phyloP scores from a whole-genome alignment of 2,329 filamentous ascomycete genomes.

The Hysterium pulicare region DNA sequence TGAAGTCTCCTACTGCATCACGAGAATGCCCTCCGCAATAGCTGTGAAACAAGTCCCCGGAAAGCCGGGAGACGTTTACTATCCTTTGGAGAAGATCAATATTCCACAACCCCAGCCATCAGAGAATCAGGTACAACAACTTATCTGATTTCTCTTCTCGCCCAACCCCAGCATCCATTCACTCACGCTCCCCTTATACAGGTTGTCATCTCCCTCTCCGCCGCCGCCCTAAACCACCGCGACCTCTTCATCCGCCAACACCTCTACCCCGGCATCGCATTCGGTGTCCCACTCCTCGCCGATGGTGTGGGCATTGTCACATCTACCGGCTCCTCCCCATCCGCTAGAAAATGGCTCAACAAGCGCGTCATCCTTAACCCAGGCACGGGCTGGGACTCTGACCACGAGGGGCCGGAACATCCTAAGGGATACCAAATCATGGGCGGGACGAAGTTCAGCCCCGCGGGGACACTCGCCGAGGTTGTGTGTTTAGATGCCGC shows the following conservation, averaged over 20 bases:
- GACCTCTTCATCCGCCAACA: conserved; percentile 93
- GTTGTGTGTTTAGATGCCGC: conserved; percentile 64
- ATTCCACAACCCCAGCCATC: conserved; percentile 25
- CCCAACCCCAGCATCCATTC: conserved; percentile 32
- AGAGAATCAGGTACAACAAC: conserved; percentile 24
- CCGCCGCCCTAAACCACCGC: conserved; percentile 87
- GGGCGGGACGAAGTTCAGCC: conserved; percentile 64
- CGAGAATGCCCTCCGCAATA: conserved; percentile 53
- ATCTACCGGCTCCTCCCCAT: conserved; percentile 54
- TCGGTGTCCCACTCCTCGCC: conserved; percentile 72
- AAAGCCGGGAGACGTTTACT: conserved; percentile 86
- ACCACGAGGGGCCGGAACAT: conserved; percentile 70
- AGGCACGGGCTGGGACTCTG: conserved; percentile 70
- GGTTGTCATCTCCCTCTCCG: conserved; percentile 71
- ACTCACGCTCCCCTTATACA: too few species aligned
- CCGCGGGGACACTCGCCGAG: conserved; percentile 71
- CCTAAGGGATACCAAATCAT: conserved; percentile 58
- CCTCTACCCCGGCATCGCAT: conserved; percentile 82
- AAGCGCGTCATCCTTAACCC: conserved; percentile 78
- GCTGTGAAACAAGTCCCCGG: conserved; percentile 68
- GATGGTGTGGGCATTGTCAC: conserved; percentile 79
- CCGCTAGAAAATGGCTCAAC: conserved; percentile 55
- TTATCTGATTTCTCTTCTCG: background rate
- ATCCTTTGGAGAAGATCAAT: conserved; percentile 52
- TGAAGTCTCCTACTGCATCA: background rate